Evolutionary conservation across 2,329 filamentous ascomycete genomes (phyloP), one percentile per base, ranked within the genome.

Genomic region (Grosmannia penicillata): DNA sequence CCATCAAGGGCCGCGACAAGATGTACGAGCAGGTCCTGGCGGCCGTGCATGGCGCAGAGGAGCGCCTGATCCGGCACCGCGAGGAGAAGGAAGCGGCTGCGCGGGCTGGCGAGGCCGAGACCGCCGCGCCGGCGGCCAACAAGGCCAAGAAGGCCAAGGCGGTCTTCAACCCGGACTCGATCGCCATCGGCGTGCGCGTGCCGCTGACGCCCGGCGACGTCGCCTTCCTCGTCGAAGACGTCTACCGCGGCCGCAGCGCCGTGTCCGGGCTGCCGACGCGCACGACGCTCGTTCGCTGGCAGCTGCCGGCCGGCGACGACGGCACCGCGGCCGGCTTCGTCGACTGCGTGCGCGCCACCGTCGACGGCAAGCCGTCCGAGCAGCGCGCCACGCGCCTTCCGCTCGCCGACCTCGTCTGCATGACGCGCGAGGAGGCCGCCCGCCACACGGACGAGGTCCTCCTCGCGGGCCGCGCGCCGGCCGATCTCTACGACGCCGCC

Each of bases 381-480:
- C 87, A 96, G 56, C 93, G 82, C 52, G 75, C 70, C 33, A 78
- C 82, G n/a, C 70, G 67, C 3, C 48, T 96, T 5, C 58, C 66
- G 24, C 58, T 89, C 48, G 66, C 70, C 22, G 78, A 93, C 33
- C 54, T 95, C 43, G 86, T 94, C 0, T 82, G 82, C 49, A 84
- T 95, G 83, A 95, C 87, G 1, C 93, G 87, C 56, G 87, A 95
- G 44, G 87, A 95, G 58, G 83, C 82, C 4, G 61, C 68, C 14
- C 68, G 72, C 42, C 91, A 98, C 56, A 83, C 93, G 54, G 82
- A 77, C 55, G 66, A 84, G 51, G 68, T 96, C 1, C 62, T 96
- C 32, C 78, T 73, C 49, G 82, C 73, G 0, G 70, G 68, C 1
- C 82, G 78, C 59, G 58, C 54, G 8, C 63, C 74, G 0, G 78